Conservation (phyloP, 2,329 filamentous ascomycete species). For the Alternaria sp. region DNA sequence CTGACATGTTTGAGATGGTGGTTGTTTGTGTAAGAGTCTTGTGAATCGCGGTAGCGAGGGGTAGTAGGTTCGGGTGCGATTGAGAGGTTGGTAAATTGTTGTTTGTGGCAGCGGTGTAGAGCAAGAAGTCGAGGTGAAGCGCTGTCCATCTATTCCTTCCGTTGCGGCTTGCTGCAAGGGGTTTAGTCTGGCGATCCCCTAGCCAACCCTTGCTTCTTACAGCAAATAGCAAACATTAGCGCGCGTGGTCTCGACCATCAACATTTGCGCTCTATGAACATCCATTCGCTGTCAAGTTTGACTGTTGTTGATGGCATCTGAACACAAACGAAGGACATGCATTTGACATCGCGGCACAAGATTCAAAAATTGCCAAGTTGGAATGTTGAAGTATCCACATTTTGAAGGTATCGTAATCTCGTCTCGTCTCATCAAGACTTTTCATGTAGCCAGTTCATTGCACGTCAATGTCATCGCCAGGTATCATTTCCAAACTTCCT, state of each 20-base stretch:
- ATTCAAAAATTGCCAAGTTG: neutral
- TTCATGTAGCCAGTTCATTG: slow-evolving; percentile 2
- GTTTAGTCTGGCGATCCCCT: slow-evolving; percentile 10
- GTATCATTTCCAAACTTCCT: neutral
- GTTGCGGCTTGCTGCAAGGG: slow-evolving; percentile 11
- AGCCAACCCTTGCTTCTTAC: slow-evolving; percentile 18
- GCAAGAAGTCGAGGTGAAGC: slow-evolving; percentile 31
- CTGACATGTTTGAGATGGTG: slow-evolving; percentile 37
- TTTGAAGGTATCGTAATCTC: slow-evolving; percentile 14
- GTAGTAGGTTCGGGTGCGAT: slow-evolving; percentile 15
- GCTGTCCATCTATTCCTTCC: slow-evolving; percentile 24
- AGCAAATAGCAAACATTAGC: slow-evolving; percentile 26
- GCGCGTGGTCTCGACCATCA: slow-evolving; percentile 10
- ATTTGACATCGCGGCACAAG: neutral
- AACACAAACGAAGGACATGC: neutral
- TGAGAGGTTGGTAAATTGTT: slow-evolving; percentile 23
- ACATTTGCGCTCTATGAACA: neutral
- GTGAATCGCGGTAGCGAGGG: slow-evolving; percentile 6
- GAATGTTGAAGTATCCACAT: slow-evolving; percentile 16
- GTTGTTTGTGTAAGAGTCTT: slow-evolving; percentile 13
- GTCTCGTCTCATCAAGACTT: neutral
- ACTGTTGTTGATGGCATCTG: neutral
- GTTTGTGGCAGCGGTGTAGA: slow-evolving; percentile 34
- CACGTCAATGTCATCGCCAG: slow-evolving; percentile 11
- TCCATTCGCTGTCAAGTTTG: neutral